phyloP scores from a whole-genome alignment of 805 yeast genomes.

The Ascoidea rubescens region DNA sequence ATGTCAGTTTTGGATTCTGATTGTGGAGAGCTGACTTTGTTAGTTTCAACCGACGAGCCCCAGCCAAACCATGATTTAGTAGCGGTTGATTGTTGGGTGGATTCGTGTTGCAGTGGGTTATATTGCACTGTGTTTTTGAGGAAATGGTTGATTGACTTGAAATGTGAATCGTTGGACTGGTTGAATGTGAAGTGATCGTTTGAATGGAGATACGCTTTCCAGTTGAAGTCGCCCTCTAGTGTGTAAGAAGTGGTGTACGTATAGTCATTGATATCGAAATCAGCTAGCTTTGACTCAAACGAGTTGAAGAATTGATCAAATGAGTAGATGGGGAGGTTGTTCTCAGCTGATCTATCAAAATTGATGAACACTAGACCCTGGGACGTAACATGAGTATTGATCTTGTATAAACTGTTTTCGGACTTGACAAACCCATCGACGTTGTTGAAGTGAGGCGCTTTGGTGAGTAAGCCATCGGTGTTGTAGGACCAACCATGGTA shows the following conservation, averaged over 20 bases:
- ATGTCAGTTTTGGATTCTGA: not conserved
- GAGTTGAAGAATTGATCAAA: slow-evolving; percentile 42
- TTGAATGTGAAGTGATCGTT: no score
- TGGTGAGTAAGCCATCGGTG: slow-evolving; percentile 42
- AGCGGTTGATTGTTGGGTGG: no score
- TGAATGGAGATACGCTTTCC: slow-evolving; percentile 33
- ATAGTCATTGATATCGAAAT: slow-evolving; percentile 45
- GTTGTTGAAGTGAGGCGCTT: slow-evolving; percentile 48
- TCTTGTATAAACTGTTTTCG: slow-evolving; percentile 40
- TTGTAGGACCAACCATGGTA: slow-evolving; percentile 58
- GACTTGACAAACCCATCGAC: slow-evolving; percentile 36
- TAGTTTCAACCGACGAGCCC: not conserved
- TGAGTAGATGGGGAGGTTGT: slow-evolving; percentile 18
- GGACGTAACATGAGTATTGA: slow-evolving; percentile 38
- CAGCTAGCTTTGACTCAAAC: slow-evolving; percentile 35
- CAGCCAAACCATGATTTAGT: not conserved
- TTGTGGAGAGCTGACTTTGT: no score
- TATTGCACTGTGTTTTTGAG: not conserved
- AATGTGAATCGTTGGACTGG: not conserved
- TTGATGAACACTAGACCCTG: slow-evolving; percentile 46
- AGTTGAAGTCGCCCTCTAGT: slow-evolving; percentile 47
- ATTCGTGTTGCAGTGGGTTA: no score
- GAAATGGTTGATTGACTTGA: no score
- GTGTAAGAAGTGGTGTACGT: slow-evolving; percentile 56
- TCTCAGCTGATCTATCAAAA: slow-evolving; percentile 30